Evolutionary conservation across 2,329 filamentous ascomycete species (phyloP), one percentile per base, ranked within the genome.

Genomic region (Fusarium sp.): DNA sequence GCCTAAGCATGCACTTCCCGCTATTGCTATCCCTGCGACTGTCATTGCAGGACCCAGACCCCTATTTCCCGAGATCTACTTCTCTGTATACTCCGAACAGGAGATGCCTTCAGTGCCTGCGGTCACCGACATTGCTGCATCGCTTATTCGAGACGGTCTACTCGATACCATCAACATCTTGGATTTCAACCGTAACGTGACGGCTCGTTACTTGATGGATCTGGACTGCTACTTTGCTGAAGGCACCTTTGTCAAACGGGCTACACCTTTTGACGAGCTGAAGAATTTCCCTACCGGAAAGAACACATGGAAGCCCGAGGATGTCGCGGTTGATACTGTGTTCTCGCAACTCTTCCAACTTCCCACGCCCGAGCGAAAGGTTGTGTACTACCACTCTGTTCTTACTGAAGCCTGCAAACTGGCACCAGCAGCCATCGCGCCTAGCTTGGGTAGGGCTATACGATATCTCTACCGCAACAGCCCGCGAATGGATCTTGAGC

Each of bases 351-450:
- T 99, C 41, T 92, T 97, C 76, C 92, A 93, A 78, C 86, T 99
- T 37, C 96, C 96, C 6, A 86, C 84, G 5, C 89, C 96, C 0
- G 93, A 97, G 79, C 94, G 97, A 81, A 97, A 97, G 80, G 85
- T 97, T 2, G 93, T 99, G 11, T 99, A 97, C 80, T 99, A 97
- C 78, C 96, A 99, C 79, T 92, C 94, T 0, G 89, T 98, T 4
- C 88, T 99, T 49, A 98, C 95, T 0, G 95, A 99, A 79, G 89
- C 93, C 60, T 99, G 96, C 83, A 98, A 97, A 81, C 90, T 98
- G 71, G 95, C 94, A 0, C 96, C 96, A 3, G 94, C 93, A 17
- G 96, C 96, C n/a, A 96, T 99, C 72, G 96, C 96, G 3, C 96
- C 96, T 1, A 97, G 92, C 76, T 83, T 99, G 40, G 96, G 96